A percentile compares a stretch with the other conserved stretches of the same genome.
Conservation (phyloP, 257 asterid genomes). For the Fraxinus quadrangulata region DNA sequence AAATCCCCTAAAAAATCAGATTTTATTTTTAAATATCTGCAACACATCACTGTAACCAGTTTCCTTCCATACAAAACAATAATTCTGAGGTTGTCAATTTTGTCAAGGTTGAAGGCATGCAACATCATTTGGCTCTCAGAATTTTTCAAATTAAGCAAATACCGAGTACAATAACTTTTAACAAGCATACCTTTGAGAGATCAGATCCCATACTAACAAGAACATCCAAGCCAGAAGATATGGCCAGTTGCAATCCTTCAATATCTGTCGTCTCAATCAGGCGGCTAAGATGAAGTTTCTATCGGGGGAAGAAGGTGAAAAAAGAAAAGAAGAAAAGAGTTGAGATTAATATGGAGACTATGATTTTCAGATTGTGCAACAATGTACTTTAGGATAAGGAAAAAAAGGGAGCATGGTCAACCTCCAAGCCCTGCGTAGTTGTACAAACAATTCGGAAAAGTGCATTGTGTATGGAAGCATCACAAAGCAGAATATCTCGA, state of each 20-base stretch:
- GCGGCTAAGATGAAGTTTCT: conserved; percentile 80
- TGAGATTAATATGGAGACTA: conserved; percentile 29
- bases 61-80: conserved; percentile 2
- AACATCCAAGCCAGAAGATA: conserved; percentile 74
- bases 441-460: conserved; percentile 84
- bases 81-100: conserved; percentile 6
- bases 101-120: conserved; percentile 9
- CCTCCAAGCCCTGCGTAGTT: conserved; percentile 79
- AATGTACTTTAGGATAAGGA: conserved; percentile 6
- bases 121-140: background rate
- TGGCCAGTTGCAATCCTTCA: conserved; percentile 78
- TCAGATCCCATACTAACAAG: conserved; percentile 57
- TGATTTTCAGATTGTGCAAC: conserved; percentile 8
- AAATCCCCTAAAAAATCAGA: conserved; percentile 1
- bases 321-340: conserved; percentile 18
- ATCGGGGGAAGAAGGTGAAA: conserved; percentile 22
- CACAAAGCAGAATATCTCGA: conserved; percentile 63
- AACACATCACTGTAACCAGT: conserved; percentile 2
- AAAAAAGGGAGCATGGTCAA: conserved; percentile 33
- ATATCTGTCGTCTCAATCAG: conserved; percentile 69
- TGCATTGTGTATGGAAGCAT: conserved; percentile 79
- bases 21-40: background rate
- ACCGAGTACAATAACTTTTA: conserved; percentile 16
- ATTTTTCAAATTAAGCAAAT: conserved; percentile 14
- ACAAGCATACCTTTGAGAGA: conserved; percentile 62